Percentiles rank a stretch among this genome's conserved stretches.
Evolutionary conservation across 768 basidiomycete species (phyloP).

Genomic region (Macrolepiota dolichaula): DNA sequence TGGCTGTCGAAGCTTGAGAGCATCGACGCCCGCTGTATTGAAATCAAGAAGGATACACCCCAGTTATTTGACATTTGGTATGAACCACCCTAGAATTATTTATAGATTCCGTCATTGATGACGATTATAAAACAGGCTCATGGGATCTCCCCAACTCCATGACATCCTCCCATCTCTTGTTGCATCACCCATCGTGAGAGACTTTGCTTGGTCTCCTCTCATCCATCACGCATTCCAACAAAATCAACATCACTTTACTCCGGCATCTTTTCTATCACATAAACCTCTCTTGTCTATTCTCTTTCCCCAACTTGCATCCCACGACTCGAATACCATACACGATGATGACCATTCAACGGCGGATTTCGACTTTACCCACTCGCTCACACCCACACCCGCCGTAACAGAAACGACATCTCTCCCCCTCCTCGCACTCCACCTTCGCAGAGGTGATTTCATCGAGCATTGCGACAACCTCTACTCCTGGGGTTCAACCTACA

Average conservation of each 20-base stretch:
- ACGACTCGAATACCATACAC: background rate
- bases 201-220: conserved; percentile 63
- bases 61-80: conserved; percentile 56
- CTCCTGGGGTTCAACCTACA: conserved; percentile 36
- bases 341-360: background rate
- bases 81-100: conserved; percentile 15
- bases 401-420: conserved; percentile 14
- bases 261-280: background rate
- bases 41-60: conserved; percentile 30
- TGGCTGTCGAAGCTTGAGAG: conserved; percentile 45
- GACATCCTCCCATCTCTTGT: conserved; percentile 42
- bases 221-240: conserved; percentile 43
- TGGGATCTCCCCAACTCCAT: conserved; percentile 41
- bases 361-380: background rate
- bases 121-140: conserved; percentile 36
- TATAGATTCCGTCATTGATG: background rate
- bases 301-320: conserved; percentile 11
- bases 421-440: conserved; percentile 53
- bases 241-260: conserved; percentile 41
- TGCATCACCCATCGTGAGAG: conserved; percentile 43
- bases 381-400: background rate
- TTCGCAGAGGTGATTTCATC: conserved; percentile 55
- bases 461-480: conserved; percentile 44
- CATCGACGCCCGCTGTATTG: conserved; percentile 46
- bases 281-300: conserved; percentile 17